A percentile compares a stretch with the other conserved stretches of the same genome.
Evolutionary conservation across 2,329 filamentous ascomycete genomes (phyloP).

Genomic region (Aureobasidium sp.): DNA sequence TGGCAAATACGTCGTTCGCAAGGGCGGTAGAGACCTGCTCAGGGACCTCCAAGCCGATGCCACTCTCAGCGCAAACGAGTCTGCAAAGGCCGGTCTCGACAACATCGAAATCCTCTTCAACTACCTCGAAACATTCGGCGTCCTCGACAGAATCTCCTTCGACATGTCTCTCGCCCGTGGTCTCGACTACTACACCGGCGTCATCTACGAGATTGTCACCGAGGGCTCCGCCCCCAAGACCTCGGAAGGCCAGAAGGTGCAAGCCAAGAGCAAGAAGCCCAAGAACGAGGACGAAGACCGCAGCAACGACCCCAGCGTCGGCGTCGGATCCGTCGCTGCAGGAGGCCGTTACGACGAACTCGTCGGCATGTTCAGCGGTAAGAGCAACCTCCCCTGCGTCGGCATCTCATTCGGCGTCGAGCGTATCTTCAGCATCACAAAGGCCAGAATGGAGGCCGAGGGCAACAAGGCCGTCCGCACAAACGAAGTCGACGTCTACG

Average conservation of each 20-base stretch:
- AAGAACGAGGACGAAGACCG: slow-evolving; percentile 54
- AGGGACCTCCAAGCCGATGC: slow-evolving; percentile 59
- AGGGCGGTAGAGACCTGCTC: slow-evolving; percentile 66
- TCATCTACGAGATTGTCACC: slow-evolving; percentile 85
- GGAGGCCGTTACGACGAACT: slow-evolving; percentile 88
- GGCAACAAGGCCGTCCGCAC: slow-evolving; percentile 48
- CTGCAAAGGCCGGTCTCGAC: slow-evolving; percentile 67
- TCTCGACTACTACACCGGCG: slow-evolving; percentile 84
- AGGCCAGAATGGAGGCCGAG: slow-evolving; percentile 60
- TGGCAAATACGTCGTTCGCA: slow-evolving; percentile 71
- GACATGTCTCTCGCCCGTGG: slow-evolving; percentile 85
- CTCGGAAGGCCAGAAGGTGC: slow-evolving; percentile 34
- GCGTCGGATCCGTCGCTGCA: slow-evolving; percentile 80
- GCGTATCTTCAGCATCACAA: slow-evolving; percentile 87
- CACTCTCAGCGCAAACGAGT: slow-evolving; percentile 59
- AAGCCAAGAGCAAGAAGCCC: slow-evolving; percentile 41
- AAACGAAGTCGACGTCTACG: slow-evolving; percentile 79
- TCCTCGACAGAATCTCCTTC: slow-evolving; percentile 69
- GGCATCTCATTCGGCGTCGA: slow-evolving; percentile 92
- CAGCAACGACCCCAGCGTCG: slow-evolving; percentile 69
- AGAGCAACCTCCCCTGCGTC: slow-evolving; percentile 73
- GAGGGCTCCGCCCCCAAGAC: slow-evolving; percentile 59
- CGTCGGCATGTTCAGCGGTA: slow-evolving; percentile 82
- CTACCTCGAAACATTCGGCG: slow-evolving; percentile 71
- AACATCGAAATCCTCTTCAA: slow-evolving; percentile 74